A percentile compares a stretch with the other conserved stretches of the same genome.
phyloP scores from a whole-genome alignment of 2,329 filamentous ascomycete species.

The Diaporthe sp. region DNA sequence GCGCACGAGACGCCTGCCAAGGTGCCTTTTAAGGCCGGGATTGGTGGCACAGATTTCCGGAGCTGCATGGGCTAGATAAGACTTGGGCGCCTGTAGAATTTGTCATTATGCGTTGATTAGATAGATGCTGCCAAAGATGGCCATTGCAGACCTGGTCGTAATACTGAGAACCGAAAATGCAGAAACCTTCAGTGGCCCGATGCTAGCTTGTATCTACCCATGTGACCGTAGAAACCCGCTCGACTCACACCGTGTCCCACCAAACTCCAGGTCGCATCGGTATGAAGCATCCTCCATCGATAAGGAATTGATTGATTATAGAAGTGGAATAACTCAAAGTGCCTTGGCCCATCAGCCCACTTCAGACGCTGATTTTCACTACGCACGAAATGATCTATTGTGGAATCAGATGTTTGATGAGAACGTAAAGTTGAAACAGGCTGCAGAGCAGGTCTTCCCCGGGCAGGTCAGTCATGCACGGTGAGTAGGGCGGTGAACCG shows the following conservation, averaged over 20 bases:
- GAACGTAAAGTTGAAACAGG: too few relatives aligned
- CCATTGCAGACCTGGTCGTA: not conserved
- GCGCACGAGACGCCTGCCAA: not conserved
- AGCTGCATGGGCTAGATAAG: not conserved
- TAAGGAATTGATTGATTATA: not conserved
- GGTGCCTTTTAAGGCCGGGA: too few relatives aligned
- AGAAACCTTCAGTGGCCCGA: too few relatives aligned
- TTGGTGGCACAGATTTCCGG: not conserved
- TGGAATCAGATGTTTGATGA: not conserved
- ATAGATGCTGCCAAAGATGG: not conserved
- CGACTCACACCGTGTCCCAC: too few relatives aligned
- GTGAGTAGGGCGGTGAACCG: conserved; percentile 12
- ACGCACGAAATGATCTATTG: not conserved
- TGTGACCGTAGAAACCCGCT: not conserved
- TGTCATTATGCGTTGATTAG: not conserved
- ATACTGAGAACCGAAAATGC: not conserved
- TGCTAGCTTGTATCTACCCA: not conserved
- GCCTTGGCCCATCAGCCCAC: not conserved
- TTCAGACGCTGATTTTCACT: not conserved
- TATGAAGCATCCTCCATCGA: too few relatives aligned
- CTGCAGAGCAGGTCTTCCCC: too few relatives aligned
- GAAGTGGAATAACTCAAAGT: not conserved
- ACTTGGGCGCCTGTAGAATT: not conserved
- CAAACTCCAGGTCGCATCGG: not conserved
- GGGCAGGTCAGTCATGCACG: not conserved